Conservation (phyloP, 2,329 filamentous ascomycete species). For the Aureobasidium sp. region DNA sequence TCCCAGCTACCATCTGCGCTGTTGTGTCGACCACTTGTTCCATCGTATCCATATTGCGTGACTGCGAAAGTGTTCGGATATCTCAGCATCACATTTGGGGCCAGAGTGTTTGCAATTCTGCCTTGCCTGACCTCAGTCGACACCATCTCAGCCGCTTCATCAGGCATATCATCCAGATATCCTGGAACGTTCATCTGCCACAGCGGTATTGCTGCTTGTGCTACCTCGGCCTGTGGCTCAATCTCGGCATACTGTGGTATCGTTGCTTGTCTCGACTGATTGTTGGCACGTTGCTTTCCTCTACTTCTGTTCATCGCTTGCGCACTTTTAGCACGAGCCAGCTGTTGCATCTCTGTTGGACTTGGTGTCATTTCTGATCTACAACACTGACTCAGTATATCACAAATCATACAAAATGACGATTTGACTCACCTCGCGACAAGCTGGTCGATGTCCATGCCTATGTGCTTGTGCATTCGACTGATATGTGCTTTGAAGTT, state of each 20-base stretch:
- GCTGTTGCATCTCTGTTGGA: neutral
- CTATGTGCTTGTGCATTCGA: conserved; percentile 51
- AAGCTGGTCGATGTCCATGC: neutral
- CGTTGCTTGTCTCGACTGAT: neutral
- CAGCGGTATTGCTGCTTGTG: neutral
- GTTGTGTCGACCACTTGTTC: neutral
- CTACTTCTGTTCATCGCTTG: conserved; percentile 1
- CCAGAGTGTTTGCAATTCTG: neutral
- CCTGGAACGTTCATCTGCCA: conserved; percentile 3
- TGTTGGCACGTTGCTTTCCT: neutral
- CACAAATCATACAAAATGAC: too few relatives aligned
- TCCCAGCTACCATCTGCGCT: neutral
- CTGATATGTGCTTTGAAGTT: conserved; percentile 78
- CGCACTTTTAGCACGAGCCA: neutral
- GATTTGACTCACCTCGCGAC: neutral
- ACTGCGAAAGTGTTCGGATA: neutral
- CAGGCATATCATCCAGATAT: neutral
- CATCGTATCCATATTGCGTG: neutral
- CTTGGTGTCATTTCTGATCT: conserved; percentile 7
- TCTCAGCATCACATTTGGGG: neutral
- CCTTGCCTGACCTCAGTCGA: neutral
- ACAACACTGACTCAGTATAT: neutral
- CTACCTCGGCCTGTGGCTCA: neutral
- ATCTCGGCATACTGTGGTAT: neutral
- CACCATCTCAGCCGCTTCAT: conserved; percentile 1